These are phyloP conservation scores for Diplogelasinospora grovesii DNA, from an alignment of 495 filamentous ascomycete species.

Conservation along the genomic window DNA sequence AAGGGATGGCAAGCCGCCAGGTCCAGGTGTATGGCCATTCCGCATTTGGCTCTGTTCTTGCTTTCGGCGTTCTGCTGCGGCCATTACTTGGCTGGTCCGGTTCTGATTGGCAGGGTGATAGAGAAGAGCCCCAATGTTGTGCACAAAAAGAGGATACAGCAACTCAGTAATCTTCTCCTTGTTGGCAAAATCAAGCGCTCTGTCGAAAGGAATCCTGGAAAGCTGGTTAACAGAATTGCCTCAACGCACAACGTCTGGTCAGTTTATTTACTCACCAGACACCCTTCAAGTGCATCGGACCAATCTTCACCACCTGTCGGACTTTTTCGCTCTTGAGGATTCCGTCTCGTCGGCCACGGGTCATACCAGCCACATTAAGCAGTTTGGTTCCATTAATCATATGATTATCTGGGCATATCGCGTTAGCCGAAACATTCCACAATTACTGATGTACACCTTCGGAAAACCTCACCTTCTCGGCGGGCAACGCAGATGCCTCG, in stretches of 20 bases:
- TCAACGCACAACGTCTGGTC: background rate
- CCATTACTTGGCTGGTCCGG: conserved; percentile 78
- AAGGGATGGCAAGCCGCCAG: conserved; percentile 72
- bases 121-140: conserved; percentile 90
- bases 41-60: conserved; percentile 52
- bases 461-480: conserved; percentile 66
- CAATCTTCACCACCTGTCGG: conserved; percentile 96
- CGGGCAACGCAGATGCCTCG: conserved; percentile 93
- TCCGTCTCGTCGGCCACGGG: conserved; percentile 86
- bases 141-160: conserved; percentile 92
- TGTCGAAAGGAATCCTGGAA: conserved; percentile 90
- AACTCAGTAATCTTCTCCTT: conserved; percentile 98
- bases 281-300: conserved; percentile 97
- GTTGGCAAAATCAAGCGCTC: conserved; percentile 95
- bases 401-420: conserved; percentile 87
- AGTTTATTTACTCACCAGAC: conserved; percentile 97
- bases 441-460: background rate
- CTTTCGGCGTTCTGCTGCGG: conserved; percentile 71
- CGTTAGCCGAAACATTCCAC: conserved; percentile 3
- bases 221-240: conserved; percentile 6
- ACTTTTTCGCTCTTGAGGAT: conserved; percentile 98
- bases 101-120: conserved; percentile 89
- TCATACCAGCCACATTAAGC: conserved; percentile 97
- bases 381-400: conserved; percentile 99
- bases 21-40: conserved; percentile 28